Evolutionary conservation across 169 alveolate genomes (phyloP).

Genomic region (Eimeria necatrix): DNA sequence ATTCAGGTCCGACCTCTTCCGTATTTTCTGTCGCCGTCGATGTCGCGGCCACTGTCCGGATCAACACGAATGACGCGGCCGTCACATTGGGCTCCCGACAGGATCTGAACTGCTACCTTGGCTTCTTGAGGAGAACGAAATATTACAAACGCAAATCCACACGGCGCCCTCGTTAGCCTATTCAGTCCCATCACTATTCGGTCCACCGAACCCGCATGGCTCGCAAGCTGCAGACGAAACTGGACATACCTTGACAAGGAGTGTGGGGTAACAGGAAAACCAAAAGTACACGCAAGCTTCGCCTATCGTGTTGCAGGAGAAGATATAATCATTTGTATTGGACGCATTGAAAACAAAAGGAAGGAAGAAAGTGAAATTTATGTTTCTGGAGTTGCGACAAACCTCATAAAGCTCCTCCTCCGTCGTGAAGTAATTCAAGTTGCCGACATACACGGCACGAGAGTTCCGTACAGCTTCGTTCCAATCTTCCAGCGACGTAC

Average conservation of each 20-base stretch:
- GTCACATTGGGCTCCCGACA: slow-evolving; percentile 83
- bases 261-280: not conserved
- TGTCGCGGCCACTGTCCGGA: slow-evolving; percentile 86
- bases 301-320: no score
- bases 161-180: slow-evolving; percentile 90
- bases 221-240: slow-evolving; percentile 83
- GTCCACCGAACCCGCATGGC: slow-evolving; percentile 92
- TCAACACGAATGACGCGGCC: slow-evolving; percentile 87
- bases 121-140: slow-evolving; percentile 92
- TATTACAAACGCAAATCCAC: slow-evolving; percentile 96
- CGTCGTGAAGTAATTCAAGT: slow-evolving; percentile 92
- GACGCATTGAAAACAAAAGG: no score
- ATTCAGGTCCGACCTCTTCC: slow-evolving; percentile 82
- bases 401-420: slow-evolving; percentile 93
- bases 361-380: not conserved
- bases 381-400: not conserved
- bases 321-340: no score
- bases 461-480: slow-evolving; percentile 88
- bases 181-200: slow-evolving; percentile 95
- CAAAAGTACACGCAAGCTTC: not conserved
- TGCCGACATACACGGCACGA: slow-evolving; percentile 95
- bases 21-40: slow-evolving; percentile 84
- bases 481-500: slow-evolving; percentile 87
- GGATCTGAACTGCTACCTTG: slow-evolving; percentile 80
- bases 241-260: not conserved